Percentiles rank a stretch among this genome's conserved stretches.
phyloP scores from a whole-genome alignment of 129 eudicot genomes.

The Arctium minus region DNA sequence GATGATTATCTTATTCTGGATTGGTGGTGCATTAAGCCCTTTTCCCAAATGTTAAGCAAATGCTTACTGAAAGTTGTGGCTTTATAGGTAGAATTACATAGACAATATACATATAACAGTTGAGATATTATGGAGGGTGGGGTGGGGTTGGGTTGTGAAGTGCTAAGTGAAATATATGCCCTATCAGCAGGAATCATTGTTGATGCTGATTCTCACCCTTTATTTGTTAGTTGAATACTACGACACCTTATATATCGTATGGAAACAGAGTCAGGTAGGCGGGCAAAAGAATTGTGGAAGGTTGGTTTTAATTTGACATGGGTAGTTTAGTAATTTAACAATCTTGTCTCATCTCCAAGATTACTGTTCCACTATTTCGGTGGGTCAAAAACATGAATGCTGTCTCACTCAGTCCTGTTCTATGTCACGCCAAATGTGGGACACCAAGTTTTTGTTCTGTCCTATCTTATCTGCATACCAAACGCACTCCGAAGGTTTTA shows the following conservation, averaged over 20 bases:
- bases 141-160: constrained; percentile 4
- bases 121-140: constrained; percentile 15
- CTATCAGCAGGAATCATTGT: constrained; percentile 24
- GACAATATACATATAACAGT: constrained; percentile 10
- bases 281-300: background rate
- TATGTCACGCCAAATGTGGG: too few relatives aligned
- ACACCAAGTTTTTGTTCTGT: too few relatives aligned
- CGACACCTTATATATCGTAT: constrained; percentile 1
- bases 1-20: background rate
- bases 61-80: constrained; percentile 8
- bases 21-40: background rate
- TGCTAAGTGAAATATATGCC: constrained; percentile 24
- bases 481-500: background rate
- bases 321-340: background rate
- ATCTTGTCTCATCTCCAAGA: background rate
- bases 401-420: too few relatives aligned
- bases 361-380: background rate
- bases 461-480: too few relatives aligned
- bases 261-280: background rate
- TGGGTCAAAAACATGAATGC: too few relatives aligned
- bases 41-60: background rate
- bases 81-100: background rate
- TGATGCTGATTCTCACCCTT: constrained; percentile 26
- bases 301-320: background rate
- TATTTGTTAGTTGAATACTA: constrained; percentile 7